Percentiles rank a stretch among this genome's conserved stretches.
Conservation (phyloP, 225 moss, liverwort and hornwort genomes). For the Physcomitrellopsis africana region DNA sequence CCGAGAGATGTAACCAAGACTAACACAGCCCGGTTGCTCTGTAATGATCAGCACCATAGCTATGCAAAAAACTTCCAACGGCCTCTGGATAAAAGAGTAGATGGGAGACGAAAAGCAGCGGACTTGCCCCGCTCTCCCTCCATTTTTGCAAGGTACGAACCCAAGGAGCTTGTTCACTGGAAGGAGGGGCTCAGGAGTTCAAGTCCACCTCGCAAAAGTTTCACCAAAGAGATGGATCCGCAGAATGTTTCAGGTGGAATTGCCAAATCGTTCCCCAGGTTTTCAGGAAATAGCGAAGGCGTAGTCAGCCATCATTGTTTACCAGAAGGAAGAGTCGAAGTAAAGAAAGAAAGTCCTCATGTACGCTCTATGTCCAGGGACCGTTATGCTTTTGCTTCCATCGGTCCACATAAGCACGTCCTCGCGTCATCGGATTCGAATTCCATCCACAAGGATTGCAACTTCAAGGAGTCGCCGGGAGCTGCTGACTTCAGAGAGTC, state of each 20-base stretch:
- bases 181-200: conserved; percentile 41
- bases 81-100: neutral
- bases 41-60: neutral
- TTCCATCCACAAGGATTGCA: neutral
- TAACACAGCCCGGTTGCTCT: conserved; percentile 19
- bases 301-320: conserved; percentile 33
- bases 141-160: conserved; percentile 32
- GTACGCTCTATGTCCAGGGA: conserved; percentile 35
- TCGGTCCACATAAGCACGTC: conserved; percentile 25
- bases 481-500: conserved; percentile 45
- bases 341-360: conserved; percentile 27
- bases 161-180: conserved; percentile 35
- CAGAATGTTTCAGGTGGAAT: neutral
- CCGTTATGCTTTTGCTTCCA: neutral
- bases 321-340: conserved; percentile 35
- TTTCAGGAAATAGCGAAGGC: conserved; percentile 21
- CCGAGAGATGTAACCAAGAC: conserved; percentile 6
- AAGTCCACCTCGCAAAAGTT: conserved; percentile 26
- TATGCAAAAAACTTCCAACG: neutral
- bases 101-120: neutral
- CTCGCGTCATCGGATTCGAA: neutral
- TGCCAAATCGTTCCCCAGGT: conserved; percentile 19
- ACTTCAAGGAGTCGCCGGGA: conserved; percentile 43
- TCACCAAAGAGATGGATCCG: conserved; percentile 9
- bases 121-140: conserved; percentile 36